Evolutionary conservation across 345 rosid species (phyloP), one percentile per base, ranked within the genome.

Genomic region (Draba incana): DNA sequence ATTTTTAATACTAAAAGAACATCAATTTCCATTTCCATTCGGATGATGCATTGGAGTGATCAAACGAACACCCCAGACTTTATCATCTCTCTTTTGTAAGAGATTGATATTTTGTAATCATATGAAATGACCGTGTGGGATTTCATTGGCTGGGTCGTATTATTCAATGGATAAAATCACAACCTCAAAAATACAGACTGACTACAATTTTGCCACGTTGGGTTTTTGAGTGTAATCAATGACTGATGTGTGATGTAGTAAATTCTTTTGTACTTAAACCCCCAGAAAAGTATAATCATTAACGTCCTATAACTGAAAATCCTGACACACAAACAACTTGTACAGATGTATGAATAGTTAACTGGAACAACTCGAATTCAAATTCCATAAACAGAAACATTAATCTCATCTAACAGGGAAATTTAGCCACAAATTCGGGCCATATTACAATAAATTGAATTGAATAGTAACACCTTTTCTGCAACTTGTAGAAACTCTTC

Each of bases 191-290:
- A 16, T 47, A 54, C 55, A 46, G 33, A 14, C 41, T 37, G 69
- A 37, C 37, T 25, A 47, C 46, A 35, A 28, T 1, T 8, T 15
- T 11, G 57, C 35, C 75, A 54, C 62, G 57, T 37, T 27, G 15
- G 8, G 56, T 44, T 56, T 28, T 47, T 47, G 6, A 47, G 64
- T 71, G 57, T 14, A 45, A 9, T 47, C 33, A 63, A 9, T 71
- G 57, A 63, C 57, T 27, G 39, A 46, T 71, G 64, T 37, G 64
- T 35, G 45, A 62, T 71, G 62, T 57, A 58, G 66, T 58, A 23
- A 55, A 37, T 33, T 67, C 37, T 8, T 68, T 45, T 10, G 37
- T 57, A 68, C 15, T 10, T n/a, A 4, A 45, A 45, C 39, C 8
- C 11, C 2, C 5, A 62, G 46, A 9, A n/a, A 61, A 47, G 20